Evolutionary conservation across 768 basidiomycete genomes (phyloP), one percentile per base, ranked within the genome.

Genomic region (Tulasnella sp.): DNA sequence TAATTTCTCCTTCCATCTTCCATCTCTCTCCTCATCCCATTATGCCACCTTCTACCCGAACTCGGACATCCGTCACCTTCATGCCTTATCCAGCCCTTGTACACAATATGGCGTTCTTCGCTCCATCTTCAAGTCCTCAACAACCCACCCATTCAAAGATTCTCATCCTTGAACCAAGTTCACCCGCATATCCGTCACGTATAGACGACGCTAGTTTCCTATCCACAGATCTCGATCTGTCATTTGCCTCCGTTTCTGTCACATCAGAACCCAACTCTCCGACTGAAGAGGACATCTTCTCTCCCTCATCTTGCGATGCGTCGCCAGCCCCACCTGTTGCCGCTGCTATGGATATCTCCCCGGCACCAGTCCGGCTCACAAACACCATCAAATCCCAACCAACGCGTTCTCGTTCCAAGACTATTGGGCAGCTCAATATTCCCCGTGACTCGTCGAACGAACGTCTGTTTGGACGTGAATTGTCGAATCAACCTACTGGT

Each of bases 181-280:
- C 49, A 6, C 49, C 43, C 5, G 5, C 49, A 25, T 29, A 3
- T 20, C 9, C 27, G 31, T 51, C 49, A 25, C 37, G 49, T 19
- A 51, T 51, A 5, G 49, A 51, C 29, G 49, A 51, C 29, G 49
- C 49, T 24, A 51, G 49, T 31, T 51, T 51, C 29, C 49, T 51
- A 5, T 51, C 49, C 19, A 27, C 49, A 12, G 49, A 51, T 22
- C 37, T 51, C 27, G 49, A 51, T 24, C 24, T 51, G 13, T 51
- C 49, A 10, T 51, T 51, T 32, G 49, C 49, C 6, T 51, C 49
- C 27, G 39, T 51, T 16, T 51, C 49, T 28, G 39, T 51, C 10
- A 41, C 19, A 28, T 51, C 49, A n/a, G 28, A 31, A 29, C 49
- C 45, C 5, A 16, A 15, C n/a, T 33, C 45, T 13, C 45, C 45